A percentile compares a stretch with the other conserved stretches of the same genome.
These are phyloP conservation scores for Neoboletus magnificus DNA, from an alignment of 768 basidiomycete genomes.

Conservation along the genomic window DNA sequence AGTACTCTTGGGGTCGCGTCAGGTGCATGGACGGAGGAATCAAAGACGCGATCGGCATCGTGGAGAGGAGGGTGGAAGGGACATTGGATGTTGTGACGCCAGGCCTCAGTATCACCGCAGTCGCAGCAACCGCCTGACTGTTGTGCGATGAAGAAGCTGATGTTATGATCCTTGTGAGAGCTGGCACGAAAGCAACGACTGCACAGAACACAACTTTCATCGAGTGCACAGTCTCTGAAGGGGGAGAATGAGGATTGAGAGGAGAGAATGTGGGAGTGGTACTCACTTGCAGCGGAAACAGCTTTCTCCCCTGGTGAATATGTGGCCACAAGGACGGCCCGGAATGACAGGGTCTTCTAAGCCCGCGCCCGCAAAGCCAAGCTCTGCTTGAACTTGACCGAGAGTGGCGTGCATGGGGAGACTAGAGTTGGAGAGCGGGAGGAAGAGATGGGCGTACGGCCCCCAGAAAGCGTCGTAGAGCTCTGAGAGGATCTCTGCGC, in stretches of 20 bases:
- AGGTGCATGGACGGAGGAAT: constrained; percentile 14
- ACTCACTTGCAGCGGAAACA: constrained; percentile 94
- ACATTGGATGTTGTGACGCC: constrained; percentile 66
- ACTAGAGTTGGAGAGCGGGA: constrained; percentile 60
- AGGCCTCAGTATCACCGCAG: constrained; percentile 90
- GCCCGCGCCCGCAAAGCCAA: constrained; percentile 56
- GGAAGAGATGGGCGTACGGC: constrained; percentile 65
- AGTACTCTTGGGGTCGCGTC: constrained; percentile 43
- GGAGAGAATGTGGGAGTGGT: neutral
- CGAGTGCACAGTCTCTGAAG: constrained; percentile 82
- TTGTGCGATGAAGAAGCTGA: constrained; percentile 89
- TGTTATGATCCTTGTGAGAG: constrained; percentile 84
- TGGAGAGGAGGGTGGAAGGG: constrained; percentile 65
- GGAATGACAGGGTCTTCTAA: constrained; percentile 56
- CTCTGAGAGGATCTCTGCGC: constrained; percentile 78
- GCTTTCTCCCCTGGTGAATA: constrained; percentile 88
- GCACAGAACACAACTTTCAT: constrained; percentile 90
- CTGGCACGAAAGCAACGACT: constrained; percentile 85
- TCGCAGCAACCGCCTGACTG: constrained; percentile 94
- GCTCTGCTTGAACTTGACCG: constrained; percentile 63
- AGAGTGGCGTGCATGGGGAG: constrained; percentile 62
- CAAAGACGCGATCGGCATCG: constrained; percentile 9
- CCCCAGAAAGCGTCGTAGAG: constrained; percentile 85
- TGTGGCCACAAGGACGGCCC: constrained; percentile 78
- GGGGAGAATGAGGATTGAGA: neutral